Percentiles rank a stretch among this genome's conserved stretches.
Conservation (phyloP, 331 rosid species). For the Erythrophleum ivorense region DNA sequence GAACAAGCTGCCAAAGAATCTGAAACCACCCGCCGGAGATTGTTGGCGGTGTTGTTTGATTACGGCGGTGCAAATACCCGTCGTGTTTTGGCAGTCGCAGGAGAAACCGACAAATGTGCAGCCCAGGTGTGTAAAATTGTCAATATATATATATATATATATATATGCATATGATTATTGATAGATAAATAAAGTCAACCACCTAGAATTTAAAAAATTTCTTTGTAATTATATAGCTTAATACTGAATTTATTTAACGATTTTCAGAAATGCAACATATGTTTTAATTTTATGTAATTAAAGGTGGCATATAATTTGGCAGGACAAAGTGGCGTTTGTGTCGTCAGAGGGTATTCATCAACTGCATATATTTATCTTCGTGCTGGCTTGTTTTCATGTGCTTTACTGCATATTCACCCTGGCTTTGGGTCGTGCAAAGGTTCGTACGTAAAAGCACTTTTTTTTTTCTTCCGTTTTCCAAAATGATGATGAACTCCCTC, state of each 20-base stretch:
- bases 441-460: not conserved
- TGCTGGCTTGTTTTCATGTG: slow-evolving; percentile 64
- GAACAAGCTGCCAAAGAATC: not conserved
- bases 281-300: too few relatives aligned
- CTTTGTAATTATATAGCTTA: too few relatives aligned
- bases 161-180: not conserved
- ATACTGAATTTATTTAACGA: too few relatives aligned
- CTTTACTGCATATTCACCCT: slow-evolving; percentile 67
- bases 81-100: slow-evolving; percentile 64
- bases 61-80: slow-evolving; percentile 31
- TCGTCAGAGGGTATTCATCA: slow-evolving; percentile 81
- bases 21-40: slow-evolving; percentile 43
- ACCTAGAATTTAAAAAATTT: not conserved
- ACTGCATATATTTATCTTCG: slow-evolving; percentile 74
- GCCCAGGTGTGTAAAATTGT: slow-evolving; percentile 47
- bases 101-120: slow-evolving; percentile 61
- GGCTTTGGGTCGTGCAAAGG: slow-evolving; percentile 70
- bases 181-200: not conserved
- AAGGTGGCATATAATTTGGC: not conserved
- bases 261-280: too few relatives aligned
- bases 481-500: not conserved
- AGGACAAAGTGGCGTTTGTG: slow-evolving; percentile 68
- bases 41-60: slow-evolving; percentile 43
- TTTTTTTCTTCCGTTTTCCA: not conserved
- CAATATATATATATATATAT: not conserved